Base-by-base conservation (phyloP, 306 rosid species). In the Albizia julibrissin region DNA sequence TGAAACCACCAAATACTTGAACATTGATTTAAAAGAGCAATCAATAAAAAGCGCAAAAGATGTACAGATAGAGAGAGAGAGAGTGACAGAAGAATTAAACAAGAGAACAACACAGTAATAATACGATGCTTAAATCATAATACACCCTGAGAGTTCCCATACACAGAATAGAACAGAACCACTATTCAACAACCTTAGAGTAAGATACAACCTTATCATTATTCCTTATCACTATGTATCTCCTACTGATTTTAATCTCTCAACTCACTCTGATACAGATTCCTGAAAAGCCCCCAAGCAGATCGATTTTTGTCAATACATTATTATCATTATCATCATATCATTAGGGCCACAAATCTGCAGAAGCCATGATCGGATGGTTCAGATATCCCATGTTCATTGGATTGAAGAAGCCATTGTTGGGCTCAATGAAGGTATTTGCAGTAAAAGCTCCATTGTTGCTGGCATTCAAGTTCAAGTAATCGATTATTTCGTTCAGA, bases 291-390 rank as follows among this genome's bases (percentile, higher is more conserved):
- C 31, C 59, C 65, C 78, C 70, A 68, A 22, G 8, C 4, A 44
- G 56, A 52, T 33, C 21, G 10, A 54, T 52, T 49, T 52, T 52
- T 15, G 16, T 65, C 64, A 56, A 1, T 10, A 56, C 29, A 21
- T 2, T 2, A 12, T 11, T 27, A 27, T 24, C 14, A 13, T 27
- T 4, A 50, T 49, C n/a, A 50, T 8, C 64, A 22, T 58, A 8
- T 22, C 3, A 69, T 27, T 70, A 89, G 68, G 72, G 94, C 59
- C 90, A 80, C 50, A 89, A 75, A 54, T 89, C 92, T 27, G 94
- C 78, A 49, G 94, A 83, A 43, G 97, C 95, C 89, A 82, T 81
- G 1, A 95, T 87, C 2, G 95, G 97, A 16, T 95, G 98, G 72
- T 87, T 93, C 75, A 86, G 22, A 59, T 76, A 82, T 3, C 88